These are phyloP conservation scores for Gyrodon tennesseensis DNA, from an alignment of 1,284 basidiomycete species.

Conservation along the genomic window DNA sequence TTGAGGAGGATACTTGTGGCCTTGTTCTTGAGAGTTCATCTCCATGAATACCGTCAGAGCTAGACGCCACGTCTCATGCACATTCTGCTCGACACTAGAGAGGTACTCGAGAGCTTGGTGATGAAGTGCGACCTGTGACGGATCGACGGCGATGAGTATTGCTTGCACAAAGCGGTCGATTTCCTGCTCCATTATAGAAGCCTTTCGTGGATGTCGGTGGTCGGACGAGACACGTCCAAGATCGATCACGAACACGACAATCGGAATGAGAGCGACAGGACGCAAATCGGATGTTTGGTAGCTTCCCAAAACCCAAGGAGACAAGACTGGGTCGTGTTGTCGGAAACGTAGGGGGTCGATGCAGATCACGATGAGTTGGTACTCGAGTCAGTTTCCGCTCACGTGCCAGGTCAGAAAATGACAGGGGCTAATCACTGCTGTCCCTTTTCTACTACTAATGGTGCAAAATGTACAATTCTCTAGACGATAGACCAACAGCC, in stretches of 20 bases:
- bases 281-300: conserved; percentile 8
- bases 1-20: conserved; percentile 67
- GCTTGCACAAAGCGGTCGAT: conserved; percentile 77
- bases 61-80: conserved; percentile 73
- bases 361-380: conserved; percentile 12
- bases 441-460: conserved; percentile 14
- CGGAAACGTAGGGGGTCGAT: conserved; percentile 14
- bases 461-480: conserved; percentile 35
- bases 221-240: conserved; percentile 27
- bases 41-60: conserved; percentile 76
- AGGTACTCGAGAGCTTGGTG: conserved; percentile 82
- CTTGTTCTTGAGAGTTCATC: conserved; percentile 52
- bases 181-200: conserved; percentile 63
- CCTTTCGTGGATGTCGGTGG: conserved; percentile 15
- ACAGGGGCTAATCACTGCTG: conserved; percentile 31
- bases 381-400: conserved; percentile 33
- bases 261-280: conserved; percentile 3
- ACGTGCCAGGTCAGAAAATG: conserved; percentile 32
- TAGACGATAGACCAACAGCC: conserved; percentile 30
- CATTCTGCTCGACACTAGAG: conserved; percentile 72
- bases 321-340: conserved; percentile 10
- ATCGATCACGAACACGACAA: conserved; percentile 26
- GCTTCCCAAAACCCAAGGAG: conserved; percentile 3
- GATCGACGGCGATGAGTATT: conserved; percentile 81
- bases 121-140: conserved; percentile 64